Base-by-base conservation (phyloP, 1,139 yeast species). In the Taphrina betulina region DNA sequence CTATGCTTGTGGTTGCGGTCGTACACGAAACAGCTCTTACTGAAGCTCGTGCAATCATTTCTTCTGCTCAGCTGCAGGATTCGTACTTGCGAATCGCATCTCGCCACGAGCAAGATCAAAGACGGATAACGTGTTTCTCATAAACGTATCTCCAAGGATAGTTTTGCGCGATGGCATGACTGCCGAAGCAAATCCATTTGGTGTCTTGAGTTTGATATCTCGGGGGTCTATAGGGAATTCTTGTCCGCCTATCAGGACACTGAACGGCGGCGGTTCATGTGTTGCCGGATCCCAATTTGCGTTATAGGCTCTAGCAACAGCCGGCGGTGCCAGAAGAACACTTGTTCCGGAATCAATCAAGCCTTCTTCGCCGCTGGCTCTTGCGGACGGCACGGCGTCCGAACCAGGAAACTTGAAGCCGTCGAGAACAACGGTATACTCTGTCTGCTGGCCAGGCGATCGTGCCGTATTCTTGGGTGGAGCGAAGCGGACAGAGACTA, bases 221-320 rank as follows among this genome's bases (percentile, higher is more conserved):
- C 16, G 5, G 22, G 40, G 16, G 3, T 38, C 40, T 7, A 50
- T 33, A n/a, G 33, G 19, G 24, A 50, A 31, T 8, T 33, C 40
- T 7, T 22, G 23, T 12, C 46, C 54, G 16, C 31, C 43, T 2
- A 50, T 50, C n/a, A 31, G n/a, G 24, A 50, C 34, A 12, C 41
- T 22, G 34, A 50, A 40, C 14, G 54, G 40, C 7, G 54, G 54
- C 10, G 54, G 41, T 20, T 33, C 37, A 19, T 41, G 40, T n/a
- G 23, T 29, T 12, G 20, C 40, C 24, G 54, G 54, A 3, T 41
- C 22, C 54, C 54, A 50, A 1, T 40, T 12, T 2, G 34, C 36
- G 22, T 50, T 50, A 26, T 50, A 50, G 7, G 54, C 54, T 12
- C 3, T 7, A 8, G 46, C 54, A 16, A 50, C 23, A 7, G 37